Evolutionary conservation across 1,139 yeast genomes (phyloP).

Genomic region (Candida gigantensis): DNA sequence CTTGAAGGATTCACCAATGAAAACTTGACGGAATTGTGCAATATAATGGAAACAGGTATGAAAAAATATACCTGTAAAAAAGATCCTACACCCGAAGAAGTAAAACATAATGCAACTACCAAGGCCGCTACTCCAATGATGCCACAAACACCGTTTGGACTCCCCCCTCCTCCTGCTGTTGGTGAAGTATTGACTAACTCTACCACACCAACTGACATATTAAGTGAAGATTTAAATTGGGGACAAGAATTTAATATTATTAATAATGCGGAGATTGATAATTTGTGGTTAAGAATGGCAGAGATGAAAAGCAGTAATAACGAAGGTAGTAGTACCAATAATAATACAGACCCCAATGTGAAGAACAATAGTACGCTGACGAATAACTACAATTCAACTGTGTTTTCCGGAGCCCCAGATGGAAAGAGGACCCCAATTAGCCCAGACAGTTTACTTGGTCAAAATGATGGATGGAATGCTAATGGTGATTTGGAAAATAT

Average conservation of each 20-base stretch:
- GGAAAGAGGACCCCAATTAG: too few species aligned
- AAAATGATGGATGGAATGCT: too few species aligned
- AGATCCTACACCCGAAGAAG: neutral
- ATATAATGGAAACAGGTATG: slow-evolving; percentile 25
- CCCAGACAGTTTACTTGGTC: too few species aligned
- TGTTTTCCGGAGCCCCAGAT: too few species aligned
- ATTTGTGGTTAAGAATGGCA: slow-evolving; percentile 38
- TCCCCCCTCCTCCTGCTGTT: too few species aligned
- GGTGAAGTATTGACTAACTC: neutral
- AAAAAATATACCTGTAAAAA: slow-evolving; percentile 13
- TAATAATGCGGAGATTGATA: slow-evolving; percentile 36
- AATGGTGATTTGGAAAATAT: too few species aligned
- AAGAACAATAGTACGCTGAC: too few species aligned
- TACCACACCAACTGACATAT: neutral
- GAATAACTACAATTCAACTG: too few species aligned
- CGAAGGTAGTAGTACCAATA: neutral
- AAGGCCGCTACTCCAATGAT: too few species aligned
- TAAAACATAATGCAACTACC: too few species aligned
- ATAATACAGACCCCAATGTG: too few species aligned
- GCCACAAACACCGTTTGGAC: too few species aligned
- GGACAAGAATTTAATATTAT: slow-evolving; percentile 20
- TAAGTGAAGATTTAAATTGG: slow-evolving; percentile 14
- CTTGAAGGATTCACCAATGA: slow-evolving; percentile 15
- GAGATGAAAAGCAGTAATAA: slow-evolving; percentile 20
- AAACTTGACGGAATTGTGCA: slow-evolving; percentile 30